Evolutionary conservation across 2,329 filamentous ascomycete species (phyloP).

Genomic region (Sarocladiaceae sp.): DNA sequence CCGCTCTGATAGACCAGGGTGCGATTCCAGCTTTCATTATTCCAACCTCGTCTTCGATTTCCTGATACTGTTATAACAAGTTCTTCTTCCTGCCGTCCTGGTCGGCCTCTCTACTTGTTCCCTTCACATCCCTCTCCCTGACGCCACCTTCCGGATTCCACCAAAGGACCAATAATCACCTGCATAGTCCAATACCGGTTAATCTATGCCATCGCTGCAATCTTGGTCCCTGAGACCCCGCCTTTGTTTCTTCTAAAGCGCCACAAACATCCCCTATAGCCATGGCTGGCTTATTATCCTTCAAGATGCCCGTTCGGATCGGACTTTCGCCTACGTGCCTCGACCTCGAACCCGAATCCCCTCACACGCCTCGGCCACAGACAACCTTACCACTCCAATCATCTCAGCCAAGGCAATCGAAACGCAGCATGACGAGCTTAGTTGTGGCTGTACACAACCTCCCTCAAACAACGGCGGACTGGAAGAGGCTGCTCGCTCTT

Average conservation of each 20-base stretch:
- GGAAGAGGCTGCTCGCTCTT: conserved; percentile 44
- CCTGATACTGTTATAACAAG: too few species aligned
- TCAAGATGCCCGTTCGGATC: background rate
- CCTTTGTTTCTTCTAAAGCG: background rate
- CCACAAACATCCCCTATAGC: background rate
- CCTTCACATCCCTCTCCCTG: background rate
- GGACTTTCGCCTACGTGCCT: background rate
- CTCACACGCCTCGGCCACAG: background rate
- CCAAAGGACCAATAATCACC: background rate
- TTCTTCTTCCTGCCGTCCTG: background rate
- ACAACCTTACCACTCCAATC: background rate
- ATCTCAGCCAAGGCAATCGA: conserved; percentile 4
- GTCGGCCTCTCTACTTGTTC: conserved; percentile 1
- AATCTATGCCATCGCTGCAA: background rate
- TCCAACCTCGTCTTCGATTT: background rate
- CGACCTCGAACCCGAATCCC: background rate
- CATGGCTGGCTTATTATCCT: conserved; percentile 8
- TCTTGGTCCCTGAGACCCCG: background rate
- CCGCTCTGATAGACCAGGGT: conserved; percentile 1
- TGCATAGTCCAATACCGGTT: background rate
- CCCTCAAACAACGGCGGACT: conserved; percentile 41
- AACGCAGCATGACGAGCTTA: conserved; percentile 7
- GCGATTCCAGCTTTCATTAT: background rate
- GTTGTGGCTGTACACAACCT: conserved; percentile 21
- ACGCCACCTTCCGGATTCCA: background rate